phyloP scores from a whole-genome alignment of 306 rosid species.

The Ormosia emarginata region DNA sequence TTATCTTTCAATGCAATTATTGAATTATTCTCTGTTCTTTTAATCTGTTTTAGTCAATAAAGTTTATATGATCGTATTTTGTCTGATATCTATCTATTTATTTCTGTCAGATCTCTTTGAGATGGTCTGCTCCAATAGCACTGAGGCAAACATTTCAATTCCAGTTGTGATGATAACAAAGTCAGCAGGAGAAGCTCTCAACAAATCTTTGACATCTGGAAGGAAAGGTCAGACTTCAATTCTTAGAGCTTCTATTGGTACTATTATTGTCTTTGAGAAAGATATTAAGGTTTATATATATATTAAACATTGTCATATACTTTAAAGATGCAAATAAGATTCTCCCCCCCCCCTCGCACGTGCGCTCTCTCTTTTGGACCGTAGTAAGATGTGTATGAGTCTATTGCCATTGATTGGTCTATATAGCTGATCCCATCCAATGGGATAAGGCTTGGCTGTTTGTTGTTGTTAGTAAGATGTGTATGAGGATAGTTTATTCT shows the following conservation, averaged over 20 bases:
- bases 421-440: background rate
- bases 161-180: constrained; percentile 78
- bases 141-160: constrained; percentile 56
- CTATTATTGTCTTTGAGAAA: constrained; percentile 12
- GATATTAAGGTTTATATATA: background rate
- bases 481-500: background rate
- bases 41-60: background rate
- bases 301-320: background rate
- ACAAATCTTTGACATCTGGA: constrained; percentile 48
- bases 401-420: background rate
- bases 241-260: constrained; percentile 17
- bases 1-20: background rate
- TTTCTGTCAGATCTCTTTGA: constrained; percentile 59
- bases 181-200: constrained; percentile 69
- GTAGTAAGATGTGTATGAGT: background rate
- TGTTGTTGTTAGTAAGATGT: constrained; percentile 12
- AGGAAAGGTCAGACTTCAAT: constrained; percentile 52
- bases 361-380: background rate
- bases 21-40: background rate
- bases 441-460: background rate
- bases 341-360: too few species aligned
- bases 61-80: background rate
- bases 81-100: background rate
- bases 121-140: constrained; percentile 76
- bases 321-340: background rate